Evolutionary conservation across 768 basidiomycete species (phyloP).

Genomic region (Phaffia australis): DNA sequence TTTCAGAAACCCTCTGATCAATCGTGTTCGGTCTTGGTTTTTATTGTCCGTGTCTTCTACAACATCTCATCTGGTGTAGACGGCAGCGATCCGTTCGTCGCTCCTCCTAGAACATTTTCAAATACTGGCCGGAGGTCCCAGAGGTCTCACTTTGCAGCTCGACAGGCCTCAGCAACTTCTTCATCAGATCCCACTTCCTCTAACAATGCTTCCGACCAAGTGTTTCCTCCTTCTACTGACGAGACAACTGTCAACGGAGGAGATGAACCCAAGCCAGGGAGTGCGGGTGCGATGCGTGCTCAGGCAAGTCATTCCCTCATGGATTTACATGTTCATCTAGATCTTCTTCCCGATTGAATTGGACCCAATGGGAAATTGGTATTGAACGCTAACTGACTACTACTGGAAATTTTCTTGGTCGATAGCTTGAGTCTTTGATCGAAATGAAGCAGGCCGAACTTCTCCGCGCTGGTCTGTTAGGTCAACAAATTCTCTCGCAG

Average conservation of each 20-base stretch:
- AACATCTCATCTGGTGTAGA: too few relatives aligned
- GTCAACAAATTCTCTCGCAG: slow-evolving; percentile 85
- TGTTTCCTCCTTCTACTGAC: too few relatives aligned
- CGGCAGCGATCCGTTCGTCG: too few relatives aligned
- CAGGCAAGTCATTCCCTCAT: slow-evolving; percentile 2
- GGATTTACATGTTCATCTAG: neutral
- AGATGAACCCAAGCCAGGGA: slow-evolving; percentile 10
- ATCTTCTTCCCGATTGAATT: neutral
- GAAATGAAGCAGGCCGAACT: slow-evolving; percentile 72
- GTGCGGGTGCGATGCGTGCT: slow-evolving; percentile 23
- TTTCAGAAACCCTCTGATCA: too few relatives aligned
- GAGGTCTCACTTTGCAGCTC: too few relatives aligned
- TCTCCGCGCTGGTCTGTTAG: slow-evolving; percentile 78
- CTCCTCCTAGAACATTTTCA: too few relatives aligned
- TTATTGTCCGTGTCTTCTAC: too few relatives aligned
- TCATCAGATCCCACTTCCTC: too few relatives aligned
- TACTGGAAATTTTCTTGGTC: neutral
- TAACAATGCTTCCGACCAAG: too few relatives aligned
- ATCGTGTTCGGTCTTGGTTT: too few relatives aligned
- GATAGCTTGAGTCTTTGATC: slow-evolving; percentile 20
- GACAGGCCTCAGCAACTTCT: too few relatives aligned
- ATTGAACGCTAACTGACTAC: neutral
- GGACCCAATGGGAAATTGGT: neutral
- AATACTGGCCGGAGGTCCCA: too few relatives aligned
- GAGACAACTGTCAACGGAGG: neutral